Conservation (phyloP, 1,139 yeast species). For the Pichiaceae sp. region DNA sequence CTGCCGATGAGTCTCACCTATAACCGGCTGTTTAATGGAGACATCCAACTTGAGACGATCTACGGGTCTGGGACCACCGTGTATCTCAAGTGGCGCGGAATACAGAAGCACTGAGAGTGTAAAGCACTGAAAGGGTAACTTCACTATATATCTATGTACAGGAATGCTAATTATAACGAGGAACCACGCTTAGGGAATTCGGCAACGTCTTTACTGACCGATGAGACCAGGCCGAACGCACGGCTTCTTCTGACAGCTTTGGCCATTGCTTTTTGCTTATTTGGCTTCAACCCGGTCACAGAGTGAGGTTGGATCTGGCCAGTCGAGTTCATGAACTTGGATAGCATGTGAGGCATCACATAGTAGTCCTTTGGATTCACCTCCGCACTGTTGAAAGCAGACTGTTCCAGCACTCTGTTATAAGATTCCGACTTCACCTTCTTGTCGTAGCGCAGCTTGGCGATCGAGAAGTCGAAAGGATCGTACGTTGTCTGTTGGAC, state of each 20-base stretch:
- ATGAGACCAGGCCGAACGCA: constrained; percentile 56
- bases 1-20: constrained; percentile 76
- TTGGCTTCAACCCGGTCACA: constrained; percentile 54
- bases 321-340: constrained; percentile 48
- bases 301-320: constrained; percentile 64
- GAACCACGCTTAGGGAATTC: constrained; percentile 31
- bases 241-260: constrained; percentile 66
- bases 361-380: constrained; percentile 60
- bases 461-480: constrained; percentile 67
- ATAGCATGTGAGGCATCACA: constrained; percentile 55
- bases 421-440: constrained; percentile 17
- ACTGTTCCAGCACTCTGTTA: constrained; percentile 11
- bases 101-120: constrained; percentile 10
- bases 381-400: constrained; percentile 41
- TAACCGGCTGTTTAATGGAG: constrained; percentile 66
- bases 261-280: constrained; percentile 56
- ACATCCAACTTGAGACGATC: constrained; percentile 68
- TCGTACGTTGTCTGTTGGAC: constrained; percentile 45
- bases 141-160: not conserved
- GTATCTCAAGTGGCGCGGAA: constrained; percentile 44
- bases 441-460: constrained; percentile 36
- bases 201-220: constrained; percentile 47
- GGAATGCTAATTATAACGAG: constrained; percentile 10
- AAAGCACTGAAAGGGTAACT: not conserved
- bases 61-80: constrained; percentile 83